phyloP scores from a whole-genome alignment of 345 rosid genomes.

The Mangifera indica region DNA sequence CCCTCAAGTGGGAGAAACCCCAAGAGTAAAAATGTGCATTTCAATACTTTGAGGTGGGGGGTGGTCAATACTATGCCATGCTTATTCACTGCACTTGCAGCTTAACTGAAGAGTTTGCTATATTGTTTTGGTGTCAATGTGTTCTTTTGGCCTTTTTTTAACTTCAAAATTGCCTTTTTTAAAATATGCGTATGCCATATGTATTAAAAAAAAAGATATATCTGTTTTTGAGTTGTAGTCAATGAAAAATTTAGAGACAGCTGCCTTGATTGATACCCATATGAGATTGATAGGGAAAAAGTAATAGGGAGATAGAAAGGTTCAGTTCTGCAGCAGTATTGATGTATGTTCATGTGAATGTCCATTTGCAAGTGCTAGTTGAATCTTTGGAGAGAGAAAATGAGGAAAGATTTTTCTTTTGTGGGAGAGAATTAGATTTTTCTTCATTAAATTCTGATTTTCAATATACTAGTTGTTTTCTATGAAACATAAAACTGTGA shows the following conservation, averaged over 20 bases:
- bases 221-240: constrained; percentile 5
- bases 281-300: neutral
- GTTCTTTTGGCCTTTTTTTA: neutral
- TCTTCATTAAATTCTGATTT: too few species aligned
- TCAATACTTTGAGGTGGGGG: neutral
- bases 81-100: neutral
- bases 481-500: too few species aligned
- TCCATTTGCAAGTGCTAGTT: neutral
- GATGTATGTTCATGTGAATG: too few species aligned
- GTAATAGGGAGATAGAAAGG: neutral
- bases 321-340: neutral
- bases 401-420: too few species aligned
- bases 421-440: too few species aligned
- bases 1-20: constrained; percentile 38
- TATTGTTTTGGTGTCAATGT: neutral
- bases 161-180: neutral
- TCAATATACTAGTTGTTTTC: too few species aligned
- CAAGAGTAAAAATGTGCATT: neutral
- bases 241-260: neutral
- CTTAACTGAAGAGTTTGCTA: too few species aligned
- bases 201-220: constrained; percentile 1
- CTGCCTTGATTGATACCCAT: neutral
- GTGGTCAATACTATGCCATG: neutral
- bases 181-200: neutral
- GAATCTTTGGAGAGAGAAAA: neutral